These are phyloP conservation scores for Saccharomycopsis hybrid DNA, from an alignment of 1,139 yeast genomes.

Conservation along the genomic window DNA sequence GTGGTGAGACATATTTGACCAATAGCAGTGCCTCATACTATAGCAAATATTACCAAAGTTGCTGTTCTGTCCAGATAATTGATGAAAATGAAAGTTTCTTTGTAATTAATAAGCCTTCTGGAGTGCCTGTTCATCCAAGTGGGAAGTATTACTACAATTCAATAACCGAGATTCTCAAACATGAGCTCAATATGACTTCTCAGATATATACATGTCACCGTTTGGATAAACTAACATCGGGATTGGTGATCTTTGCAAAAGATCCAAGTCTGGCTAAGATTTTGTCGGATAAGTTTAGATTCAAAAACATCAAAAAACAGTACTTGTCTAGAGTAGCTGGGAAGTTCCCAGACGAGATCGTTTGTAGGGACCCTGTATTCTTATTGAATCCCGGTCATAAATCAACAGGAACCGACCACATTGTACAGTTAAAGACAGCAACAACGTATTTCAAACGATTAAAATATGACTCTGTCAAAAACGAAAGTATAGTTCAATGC, in stretches of 20 bases:
- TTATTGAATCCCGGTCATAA: slow-evolving; percentile 47
- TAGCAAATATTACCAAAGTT: slow-evolving; percentile 15
- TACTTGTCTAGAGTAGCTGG: slow-evolving; percentile 74
- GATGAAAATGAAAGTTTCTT: slow-evolving; percentile 43
- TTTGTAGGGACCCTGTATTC: slow-evolving; percentile 51
- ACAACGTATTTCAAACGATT: slow-evolving; percentile 35
- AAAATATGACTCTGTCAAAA: slow-evolving; percentile 27
- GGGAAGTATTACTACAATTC: slow-evolving; percentile 88
- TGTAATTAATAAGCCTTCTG: slow-evolving; percentile 80
- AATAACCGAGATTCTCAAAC: slow-evolving; percentile 61
- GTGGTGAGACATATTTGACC: slow-evolving; percentile 25
- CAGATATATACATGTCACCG: slow-evolving; percentile 50
- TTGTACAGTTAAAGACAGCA: slow-evolving; percentile 47
- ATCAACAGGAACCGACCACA: slow-evolving; percentile 25
- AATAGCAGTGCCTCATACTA: slow-evolving; percentile 9
- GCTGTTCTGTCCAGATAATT: slow-evolving; percentile 36
- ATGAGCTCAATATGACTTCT: slow-evolving; percentile 3
- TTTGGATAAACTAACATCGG: slow-evolving; percentile 71
- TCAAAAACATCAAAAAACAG: slow-evolving; percentile 58
- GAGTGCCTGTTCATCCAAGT: slow-evolving; percentile 95
- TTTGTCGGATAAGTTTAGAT: slow-evolving; percentile 49
- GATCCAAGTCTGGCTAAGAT: slow-evolving; percentile 47
- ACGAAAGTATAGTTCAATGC: slow-evolving; percentile 73
- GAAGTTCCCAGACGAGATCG: slow-evolving; percentile 48
- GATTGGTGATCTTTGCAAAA: slow-evolving; percentile 74